Evolutionary conservation across 495 filamentous ascomycete species (phyloP).

Genomic region (Astrothelium macrocarpum): DNA sequence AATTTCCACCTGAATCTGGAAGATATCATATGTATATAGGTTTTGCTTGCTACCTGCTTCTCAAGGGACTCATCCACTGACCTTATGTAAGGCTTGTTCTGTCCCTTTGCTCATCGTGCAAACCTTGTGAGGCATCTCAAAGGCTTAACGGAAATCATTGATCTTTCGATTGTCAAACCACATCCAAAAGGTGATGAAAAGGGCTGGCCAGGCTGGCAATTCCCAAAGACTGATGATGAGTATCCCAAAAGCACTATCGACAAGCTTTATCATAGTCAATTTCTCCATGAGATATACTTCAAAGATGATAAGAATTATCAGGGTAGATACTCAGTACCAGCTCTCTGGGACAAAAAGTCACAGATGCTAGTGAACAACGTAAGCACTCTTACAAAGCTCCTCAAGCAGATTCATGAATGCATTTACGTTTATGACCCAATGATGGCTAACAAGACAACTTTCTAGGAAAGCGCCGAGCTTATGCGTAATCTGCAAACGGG

Average conservation of each 20-base stretch:
- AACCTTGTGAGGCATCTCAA: conserved; percentile 34
- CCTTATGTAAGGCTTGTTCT: conserved; percentile 38
- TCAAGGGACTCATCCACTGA: background rate
- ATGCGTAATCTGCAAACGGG: conserved; percentile 42
- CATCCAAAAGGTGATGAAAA: conserved; percentile 37
- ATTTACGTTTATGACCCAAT: background rate
- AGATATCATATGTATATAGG: conserved; percentile 35
- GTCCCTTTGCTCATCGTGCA: conserved; percentile 43
- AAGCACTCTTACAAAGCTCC: background rate
- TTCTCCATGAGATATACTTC: conserved; percentile 46
- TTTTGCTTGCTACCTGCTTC: conserved; percentile 3
- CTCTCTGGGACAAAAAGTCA: conserved; percentile 47
- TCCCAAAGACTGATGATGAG: conserved; percentile 39
- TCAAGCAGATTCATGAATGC: background rate
- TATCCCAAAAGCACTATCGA: conserved; percentile 45
- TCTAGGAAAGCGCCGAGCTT: conserved; percentile 41
- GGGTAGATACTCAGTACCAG: conserved; percentile 45
- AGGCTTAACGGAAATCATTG: conserved; percentile 26
- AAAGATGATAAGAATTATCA: conserved; percentile 41
- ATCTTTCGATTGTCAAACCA: conserved; percentile 28
- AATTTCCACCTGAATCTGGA: conserved; percentile 29
- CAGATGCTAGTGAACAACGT: conserved; percentile 42
- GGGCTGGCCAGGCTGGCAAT: conserved; percentile 43
- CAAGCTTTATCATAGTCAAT: conserved; percentile 40
- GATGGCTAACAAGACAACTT: background rate